Percentiles rank a stretch among this genome's conserved stretches.
Conservation (phyloP, 2,329 filamentous ascomycete species). For the Alternaria rosae region DNA sequence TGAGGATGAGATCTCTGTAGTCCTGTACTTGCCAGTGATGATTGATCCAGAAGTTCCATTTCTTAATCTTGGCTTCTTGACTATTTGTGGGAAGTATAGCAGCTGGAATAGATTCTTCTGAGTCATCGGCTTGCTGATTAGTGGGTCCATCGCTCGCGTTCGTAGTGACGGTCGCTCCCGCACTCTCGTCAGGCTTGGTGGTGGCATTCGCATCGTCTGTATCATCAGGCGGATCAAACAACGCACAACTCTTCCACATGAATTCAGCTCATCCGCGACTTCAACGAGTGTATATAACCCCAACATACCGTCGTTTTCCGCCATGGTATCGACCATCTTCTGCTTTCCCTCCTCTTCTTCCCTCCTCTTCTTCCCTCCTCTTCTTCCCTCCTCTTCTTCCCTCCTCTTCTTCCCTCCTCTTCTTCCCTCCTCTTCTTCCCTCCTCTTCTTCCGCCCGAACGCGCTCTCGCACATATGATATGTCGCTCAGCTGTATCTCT, state of each 20-base stretch:
- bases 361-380: no score
- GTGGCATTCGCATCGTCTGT: background rate
- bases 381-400: no score
- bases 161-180: background rate
- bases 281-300: background rate
- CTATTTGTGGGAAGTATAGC: no score
- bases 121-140: no score
- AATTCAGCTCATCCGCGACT: background rate
- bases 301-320: background rate
- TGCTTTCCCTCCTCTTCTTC: background rate
- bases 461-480: background rate
- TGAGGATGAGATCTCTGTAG: background rate
- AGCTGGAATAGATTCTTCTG: no score
- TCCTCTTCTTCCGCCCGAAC: background rate
- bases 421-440: no score
- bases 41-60: background rate
- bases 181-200: background rate
- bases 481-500: background rate
- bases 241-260: no score
- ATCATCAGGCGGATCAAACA: no score
- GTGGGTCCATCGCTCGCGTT: no score
- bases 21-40: background rate
- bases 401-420: no score
- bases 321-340: background rate
- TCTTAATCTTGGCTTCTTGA: background rate